Percentiles rank a stretch among this genome's conserved stretches.
Conservation (phyloP, 345 rosid genomes). For the Acer saccharum region DNA sequence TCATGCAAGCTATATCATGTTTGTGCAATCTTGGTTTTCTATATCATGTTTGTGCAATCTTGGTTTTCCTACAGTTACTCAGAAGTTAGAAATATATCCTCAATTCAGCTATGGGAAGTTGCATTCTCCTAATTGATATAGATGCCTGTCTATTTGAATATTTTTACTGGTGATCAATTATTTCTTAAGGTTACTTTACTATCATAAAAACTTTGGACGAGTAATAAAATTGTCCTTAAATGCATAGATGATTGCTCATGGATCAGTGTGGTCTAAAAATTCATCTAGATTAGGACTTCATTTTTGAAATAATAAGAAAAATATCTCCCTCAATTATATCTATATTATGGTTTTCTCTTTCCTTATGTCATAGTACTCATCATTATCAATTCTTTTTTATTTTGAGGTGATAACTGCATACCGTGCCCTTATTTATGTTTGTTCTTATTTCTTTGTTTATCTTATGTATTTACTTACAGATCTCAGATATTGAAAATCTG, state of each 20-base stretch:
- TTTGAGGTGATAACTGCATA: constrained; percentile 3
- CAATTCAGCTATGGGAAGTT: not conserved
- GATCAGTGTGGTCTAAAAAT: not conserved
- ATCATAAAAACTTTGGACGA: not conserved
- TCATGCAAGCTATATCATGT: not conserved
- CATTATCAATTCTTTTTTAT: not conserved
- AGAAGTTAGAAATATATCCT: not conserved
- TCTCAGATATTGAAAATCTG: constrained; percentile 90
- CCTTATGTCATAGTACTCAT: not conserved
- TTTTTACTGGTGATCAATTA: not conserved
- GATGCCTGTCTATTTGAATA: not conserved
- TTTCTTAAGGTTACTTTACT: not conserved
- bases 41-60: not conserved
- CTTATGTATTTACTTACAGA: constrained; percentile 37
- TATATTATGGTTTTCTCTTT: not conserved
- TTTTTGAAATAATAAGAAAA: not conserved
- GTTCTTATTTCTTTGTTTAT: not conserved
- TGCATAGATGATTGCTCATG: not conserved
- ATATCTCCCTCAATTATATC: not conserved
- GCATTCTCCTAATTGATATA: not conserved
- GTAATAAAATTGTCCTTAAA: not conserved
- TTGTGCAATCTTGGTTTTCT: not conserved
- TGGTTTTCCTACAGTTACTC: not conserved
- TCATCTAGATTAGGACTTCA: not conserved
- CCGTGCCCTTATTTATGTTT: not conserved